These are phyloP conservation scores for Bertia moriformis DNA, from an alignment of 2,329 filamentous ascomycete genomes.

Conservation along the genomic window DNA sequence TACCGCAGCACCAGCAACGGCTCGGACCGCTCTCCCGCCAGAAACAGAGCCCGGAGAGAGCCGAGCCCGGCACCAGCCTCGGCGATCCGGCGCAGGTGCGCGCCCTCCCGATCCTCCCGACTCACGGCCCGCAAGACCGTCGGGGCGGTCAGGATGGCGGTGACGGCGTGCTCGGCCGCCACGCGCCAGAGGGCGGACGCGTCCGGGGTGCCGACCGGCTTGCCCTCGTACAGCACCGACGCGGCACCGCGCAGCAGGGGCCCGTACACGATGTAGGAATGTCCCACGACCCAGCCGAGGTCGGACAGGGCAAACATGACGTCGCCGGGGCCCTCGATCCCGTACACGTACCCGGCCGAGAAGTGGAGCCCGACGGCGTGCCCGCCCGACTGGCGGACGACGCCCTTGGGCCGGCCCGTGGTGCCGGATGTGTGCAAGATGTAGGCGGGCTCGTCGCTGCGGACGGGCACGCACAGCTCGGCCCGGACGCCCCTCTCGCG, in stretches of 20 bases:
- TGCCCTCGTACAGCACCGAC: conserved; percentile 85
- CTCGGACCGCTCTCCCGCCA: conserved; percentile 81
- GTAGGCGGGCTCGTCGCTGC: conserved; percentile 68
- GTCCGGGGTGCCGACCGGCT: conserved; percentile 77
- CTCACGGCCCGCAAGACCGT: conserved; percentile 77
- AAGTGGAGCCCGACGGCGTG: conserved; percentile 76
- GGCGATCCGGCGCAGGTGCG: conserved; percentile 47
- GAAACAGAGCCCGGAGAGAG: conserved; percentile 60
- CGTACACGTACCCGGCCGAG: conserved; percentile 70
- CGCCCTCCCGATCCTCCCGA: conserved; percentile 67
- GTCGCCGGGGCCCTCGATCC: conserved; percentile 69
- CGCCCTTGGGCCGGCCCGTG: conserved; percentile 70
- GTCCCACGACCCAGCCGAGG: conserved; percentile 82
- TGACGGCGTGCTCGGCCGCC: conserved; percentile 72
- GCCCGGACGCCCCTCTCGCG: conserved; percentile 52
- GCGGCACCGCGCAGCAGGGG: conserved; percentile 74
- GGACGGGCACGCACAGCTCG: conserved; percentile 57
- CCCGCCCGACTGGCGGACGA: conserved; percentile 68
- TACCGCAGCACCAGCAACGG: conserved; percentile 74
- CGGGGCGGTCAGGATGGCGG: conserved; percentile 71
- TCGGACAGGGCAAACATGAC: conserved; percentile 52
- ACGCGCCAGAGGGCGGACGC: conserved; percentile 81
- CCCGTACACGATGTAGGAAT: conserved; percentile 79
- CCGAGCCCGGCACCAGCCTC: conserved; percentile 56
- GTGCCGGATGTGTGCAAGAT: conserved; percentile 82